A percentile compares a stretch with the other conserved stretches of the same genome.
These are phyloP conservation scores for Leccinum rimulosum DNA, from an alignment of 768 basidiomycete genomes.

Conservation along the genomic window DNA sequence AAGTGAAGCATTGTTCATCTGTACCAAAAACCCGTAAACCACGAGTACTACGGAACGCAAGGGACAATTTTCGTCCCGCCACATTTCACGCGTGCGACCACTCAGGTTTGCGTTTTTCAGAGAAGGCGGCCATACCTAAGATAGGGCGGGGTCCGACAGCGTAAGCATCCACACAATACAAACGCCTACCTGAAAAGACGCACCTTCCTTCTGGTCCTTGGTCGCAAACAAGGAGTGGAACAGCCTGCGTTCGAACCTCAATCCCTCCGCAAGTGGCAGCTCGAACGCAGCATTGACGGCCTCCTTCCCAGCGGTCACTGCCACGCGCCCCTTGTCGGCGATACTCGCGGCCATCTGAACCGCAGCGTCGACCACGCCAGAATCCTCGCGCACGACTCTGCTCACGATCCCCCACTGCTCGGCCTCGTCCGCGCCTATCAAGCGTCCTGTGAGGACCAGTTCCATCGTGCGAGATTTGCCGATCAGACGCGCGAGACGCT, in stretches of 20 bases:
- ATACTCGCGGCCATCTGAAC: conserved; percentile 76
- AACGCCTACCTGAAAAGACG: conserved; percentile 25
- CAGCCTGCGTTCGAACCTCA: conserved; percentile 82
- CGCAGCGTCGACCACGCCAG: conserved; percentile 86
- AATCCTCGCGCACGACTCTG: conserved; percentile 71
- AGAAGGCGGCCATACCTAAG: conserved; percentile 95
- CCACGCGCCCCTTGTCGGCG: conserved; percentile 77
- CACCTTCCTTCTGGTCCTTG: conserved; percentile 92
- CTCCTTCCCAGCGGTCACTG: conserved; percentile 88
- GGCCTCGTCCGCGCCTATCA: conserved; percentile 77
- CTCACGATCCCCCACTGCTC: conserved; percentile 86
- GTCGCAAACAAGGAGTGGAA: conserved; percentile 95
- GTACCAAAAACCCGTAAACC: background rate
- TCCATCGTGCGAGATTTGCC: conserved; percentile 97
- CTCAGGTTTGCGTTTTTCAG: conserved; percentile 85
- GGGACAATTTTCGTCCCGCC: background rate
- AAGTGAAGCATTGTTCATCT: background rate
- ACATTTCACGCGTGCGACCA: conserved; percentile 56
- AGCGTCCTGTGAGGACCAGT: conserved; percentile 84
- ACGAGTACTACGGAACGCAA: background rate
- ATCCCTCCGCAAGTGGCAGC: conserved; percentile 73
- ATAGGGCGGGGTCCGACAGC: conserved; percentile 5
- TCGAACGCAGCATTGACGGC: conserved; percentile 94
- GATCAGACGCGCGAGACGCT: conserved; percentile 79
- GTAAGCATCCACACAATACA: background rate